A percentile compares a stretch with the other conserved stretches of the same genome.
Conservation (phyloP, 1,284 basidiomycete genomes). For the Austroboletus olivaceoglutinosus region DNA sequence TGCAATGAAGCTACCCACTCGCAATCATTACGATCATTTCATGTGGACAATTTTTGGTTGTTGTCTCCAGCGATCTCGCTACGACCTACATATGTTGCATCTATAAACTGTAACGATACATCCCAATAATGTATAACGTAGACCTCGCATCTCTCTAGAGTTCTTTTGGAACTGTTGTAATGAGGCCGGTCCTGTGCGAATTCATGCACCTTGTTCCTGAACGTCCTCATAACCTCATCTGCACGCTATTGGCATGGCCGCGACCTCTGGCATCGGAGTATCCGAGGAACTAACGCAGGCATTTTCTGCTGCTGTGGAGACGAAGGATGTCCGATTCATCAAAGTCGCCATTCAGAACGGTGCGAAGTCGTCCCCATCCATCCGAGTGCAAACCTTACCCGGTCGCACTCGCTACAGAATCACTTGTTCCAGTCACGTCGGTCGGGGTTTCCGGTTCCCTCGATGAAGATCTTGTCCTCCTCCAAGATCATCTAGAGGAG, state of each 20-base stretch:
- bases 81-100: conserved; percentile 35
- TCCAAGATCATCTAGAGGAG: conserved; percentile 59
- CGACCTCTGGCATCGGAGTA: conserved; percentile 62
- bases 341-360: conserved; percentile 74
- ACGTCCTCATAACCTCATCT: background rate
- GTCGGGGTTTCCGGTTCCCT: conserved; percentile 50
- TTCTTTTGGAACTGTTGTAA: conserved; percentile 9
- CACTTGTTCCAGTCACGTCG: conserved; percentile 57
- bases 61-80: conserved; percentile 12
- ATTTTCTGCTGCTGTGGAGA: conserved; percentile 58
- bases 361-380: conserved; percentile 33
- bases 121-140: conserved; percentile 35
- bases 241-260: conserved; percentile 49
- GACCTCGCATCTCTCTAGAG: conserved; percentile 19
- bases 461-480: conserved; percentile 54
- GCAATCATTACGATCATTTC: conserved; percentile 14
- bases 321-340: conserved; percentile 59
- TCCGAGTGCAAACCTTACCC: conserved; percentile 26
- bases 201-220: background rate
- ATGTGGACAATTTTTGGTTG: conserved; percentile 16
- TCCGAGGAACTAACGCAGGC: conserved; percentile 49
- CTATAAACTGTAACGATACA: conserved; percentile 36
- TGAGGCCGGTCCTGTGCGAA: background rate
- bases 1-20: conserved; percentile 19
- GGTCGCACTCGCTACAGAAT: conserved; percentile 46